Evolutionary conservation across 306 rosid genomes (phyloP), one percentile per base, ranked within the genome.

Genomic region (Rosa persica): DNA sequence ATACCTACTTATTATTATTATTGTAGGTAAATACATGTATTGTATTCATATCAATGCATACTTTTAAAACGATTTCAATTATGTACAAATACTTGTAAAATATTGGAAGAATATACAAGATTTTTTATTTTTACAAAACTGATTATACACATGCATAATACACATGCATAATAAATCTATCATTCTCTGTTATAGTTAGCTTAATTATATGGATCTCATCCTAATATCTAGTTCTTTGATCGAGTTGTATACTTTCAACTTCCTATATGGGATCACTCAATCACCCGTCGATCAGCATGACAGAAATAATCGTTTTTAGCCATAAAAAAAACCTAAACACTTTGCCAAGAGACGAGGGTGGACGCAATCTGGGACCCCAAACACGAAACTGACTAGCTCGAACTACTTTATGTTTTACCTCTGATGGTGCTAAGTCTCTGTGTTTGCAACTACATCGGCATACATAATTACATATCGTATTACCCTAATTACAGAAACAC

Each of bases 351-450:
- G 34, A 38, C 10, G 34, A 60, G 36, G 77, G 67, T 39, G 62
- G 62, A 47, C n/a, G 19, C 67, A 12, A 61, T 22, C 48, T 66
- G 54, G 79, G 82, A 78, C 76, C 66, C 44, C 17, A 62, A 48
- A 74, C 4, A 30, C 58, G 48, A 54, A 80, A 43, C 12, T n/a
- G 22, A 9, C 9, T 67, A 36, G 71, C 52, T 46, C 34, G 75
- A 77, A 70, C 78, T 62, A 60, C 34, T 40, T 4, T 69, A 42
- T 75, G 80, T 39, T 79, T 83, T 69, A 57, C 48, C 65, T 23
- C 58, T 75, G 36, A 73, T 79, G 61, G 42, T 64, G 49, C 30
- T 47, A 34, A 47, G 62, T 68, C 64, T 67, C 51, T 82, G 60
- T 57, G 74, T 77, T 82, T 78, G 86, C 73, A 61, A 72, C 54